Percentiles rank a stretch among this genome's conserved stretches.
These are phyloP conservation scores for Tieghemostelium lacteum DNA, from an alignment of 78 protist genomes.

Conservation along the genomic window DNA sequence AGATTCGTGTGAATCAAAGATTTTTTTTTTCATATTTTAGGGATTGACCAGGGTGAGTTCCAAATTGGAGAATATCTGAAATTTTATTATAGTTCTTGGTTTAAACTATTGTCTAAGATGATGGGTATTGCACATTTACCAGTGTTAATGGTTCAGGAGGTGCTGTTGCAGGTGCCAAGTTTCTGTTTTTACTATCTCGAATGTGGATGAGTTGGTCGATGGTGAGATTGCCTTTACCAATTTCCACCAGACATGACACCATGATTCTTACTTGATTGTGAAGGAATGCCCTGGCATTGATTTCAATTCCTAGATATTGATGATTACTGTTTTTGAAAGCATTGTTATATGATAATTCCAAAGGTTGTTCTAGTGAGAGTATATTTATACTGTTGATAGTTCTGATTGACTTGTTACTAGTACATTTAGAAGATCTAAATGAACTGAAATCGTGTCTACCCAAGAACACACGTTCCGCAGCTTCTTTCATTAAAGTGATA, in stretches of 20 bases:
- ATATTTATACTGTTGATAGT: constrained; percentile 17
- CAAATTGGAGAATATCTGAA: neutral
- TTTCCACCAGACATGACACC: constrained; percentile 15
- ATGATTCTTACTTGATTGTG: constrained; percentile 75
- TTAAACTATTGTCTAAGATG: neutral
- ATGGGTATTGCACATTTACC: constrained; percentile 23
- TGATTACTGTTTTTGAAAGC: neutral
- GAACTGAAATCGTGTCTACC: constrained; percentile 54
- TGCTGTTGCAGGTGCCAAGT: constrained; percentile 48
- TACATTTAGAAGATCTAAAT: constrained; percentile 53
- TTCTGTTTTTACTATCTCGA: constrained; percentile 14
- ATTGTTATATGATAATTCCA: neutral
- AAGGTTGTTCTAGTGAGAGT: constrained; percentile 15
- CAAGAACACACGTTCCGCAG: neutral
- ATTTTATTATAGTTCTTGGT: neutral
- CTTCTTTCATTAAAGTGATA: constrained; percentile 12
- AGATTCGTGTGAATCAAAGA: too few species aligned
- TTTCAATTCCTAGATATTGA: constrained; percentile 59
- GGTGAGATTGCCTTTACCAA: constrained; percentile 26
- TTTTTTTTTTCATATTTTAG: too few species aligned
- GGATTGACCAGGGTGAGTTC: too few species aligned
- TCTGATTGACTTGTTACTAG: constrained; percentile 12
- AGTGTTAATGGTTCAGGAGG: constrained; percentile 50
- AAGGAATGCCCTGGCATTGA: constrained; percentile 52
- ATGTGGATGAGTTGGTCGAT: constrained; percentile 15